These are phyloP conservation scores for Penicillium mononematosum DNA, from an alignment of 495 filamentous ascomycete species.

Conservation along the genomic window DNA sequence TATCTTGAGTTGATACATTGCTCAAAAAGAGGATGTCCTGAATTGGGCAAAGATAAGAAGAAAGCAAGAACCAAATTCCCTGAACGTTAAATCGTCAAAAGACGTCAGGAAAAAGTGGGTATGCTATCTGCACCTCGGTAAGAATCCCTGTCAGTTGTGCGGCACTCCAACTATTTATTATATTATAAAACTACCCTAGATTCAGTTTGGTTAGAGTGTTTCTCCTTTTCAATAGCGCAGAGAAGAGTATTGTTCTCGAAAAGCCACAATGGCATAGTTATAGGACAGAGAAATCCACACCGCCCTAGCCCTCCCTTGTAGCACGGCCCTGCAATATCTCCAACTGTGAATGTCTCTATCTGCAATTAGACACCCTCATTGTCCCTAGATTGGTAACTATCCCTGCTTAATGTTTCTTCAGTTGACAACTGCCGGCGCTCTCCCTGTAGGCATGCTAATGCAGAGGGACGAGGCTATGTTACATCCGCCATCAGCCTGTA, in stretches of 20 bases:
- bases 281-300: not conserved
- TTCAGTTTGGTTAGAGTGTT: not conserved
- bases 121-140: not conserved
- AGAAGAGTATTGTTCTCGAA: not conserved
- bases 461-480: not conserved
- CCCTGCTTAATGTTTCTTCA: not conserved
- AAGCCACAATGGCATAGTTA: not conserved
- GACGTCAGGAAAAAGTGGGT: not conserved
- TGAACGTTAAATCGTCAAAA: not conserved
- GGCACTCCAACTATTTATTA: not conserved
- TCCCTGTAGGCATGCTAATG: not conserved
- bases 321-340: not conserved
- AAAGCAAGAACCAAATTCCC: not conserved
- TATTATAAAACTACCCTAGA: not conserved
- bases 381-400: no score
- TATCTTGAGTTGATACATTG: constrained; percentile 4
- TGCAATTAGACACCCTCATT: no score
- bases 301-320: no score
- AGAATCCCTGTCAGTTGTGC: not conserved
- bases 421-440: not conserved
- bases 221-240: not conserved
- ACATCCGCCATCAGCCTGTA: not conserved
- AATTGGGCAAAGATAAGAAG: not conserved
- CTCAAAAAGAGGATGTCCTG: not conserved
- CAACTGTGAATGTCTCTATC: not conserved